Conservation (phyloP, 2,329 filamentous ascomycete species). For the Epichloe amarillans region DNA sequence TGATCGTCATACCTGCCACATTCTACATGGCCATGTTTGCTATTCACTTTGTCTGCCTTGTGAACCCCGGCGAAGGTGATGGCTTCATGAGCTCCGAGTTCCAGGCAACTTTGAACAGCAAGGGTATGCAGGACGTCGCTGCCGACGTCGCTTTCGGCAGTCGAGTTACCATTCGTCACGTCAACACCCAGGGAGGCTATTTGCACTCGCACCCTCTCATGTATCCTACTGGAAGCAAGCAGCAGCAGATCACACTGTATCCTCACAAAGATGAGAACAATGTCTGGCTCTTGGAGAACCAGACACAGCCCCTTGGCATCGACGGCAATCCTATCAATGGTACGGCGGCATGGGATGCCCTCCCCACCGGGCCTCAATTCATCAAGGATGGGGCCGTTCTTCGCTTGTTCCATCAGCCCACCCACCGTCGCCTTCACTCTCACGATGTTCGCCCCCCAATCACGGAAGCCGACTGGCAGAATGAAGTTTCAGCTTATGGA, state of each 20-base stretch:
- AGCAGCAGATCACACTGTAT: constrained; percentile 96
- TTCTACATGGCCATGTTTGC: constrained; percentile 98
- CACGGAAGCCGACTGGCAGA: constrained; percentile 84
- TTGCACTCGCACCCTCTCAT: constrained; percentile 93
- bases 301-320: constrained; percentile 73
- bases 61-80: constrained; percentile 92
- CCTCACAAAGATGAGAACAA: constrained; percentile 99
- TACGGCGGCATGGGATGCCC: constrained; percentile 68
- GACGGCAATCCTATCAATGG: constrained; percentile 69
- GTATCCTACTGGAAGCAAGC: constrained; percentile 95
- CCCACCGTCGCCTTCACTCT: constrained; percentile 83
- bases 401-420: constrained; percentile 71
- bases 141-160: constrained; percentile 87
- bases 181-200: constrained; percentile 96
- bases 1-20: constrained; percentile 74
- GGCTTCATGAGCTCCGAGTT: constrained; percentile 99
- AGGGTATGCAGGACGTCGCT: constrained; percentile 89
- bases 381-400: constrained; percentile 72
- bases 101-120: constrained; percentile 91
- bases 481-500: constrained; percentile 91
- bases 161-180: constrained; percentile 73
- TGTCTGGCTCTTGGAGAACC: constrained; percentile 84
- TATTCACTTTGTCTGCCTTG: constrained; percentile 86
- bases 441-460: constrained; percentile 84
- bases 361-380: constrained; percentile 45